Percentiles rank a stretch among this genome's conserved stretches.
Conservation (phyloP, 352 stramenopile genomes). For the Pythium rhizo-oryzae region DNA sequence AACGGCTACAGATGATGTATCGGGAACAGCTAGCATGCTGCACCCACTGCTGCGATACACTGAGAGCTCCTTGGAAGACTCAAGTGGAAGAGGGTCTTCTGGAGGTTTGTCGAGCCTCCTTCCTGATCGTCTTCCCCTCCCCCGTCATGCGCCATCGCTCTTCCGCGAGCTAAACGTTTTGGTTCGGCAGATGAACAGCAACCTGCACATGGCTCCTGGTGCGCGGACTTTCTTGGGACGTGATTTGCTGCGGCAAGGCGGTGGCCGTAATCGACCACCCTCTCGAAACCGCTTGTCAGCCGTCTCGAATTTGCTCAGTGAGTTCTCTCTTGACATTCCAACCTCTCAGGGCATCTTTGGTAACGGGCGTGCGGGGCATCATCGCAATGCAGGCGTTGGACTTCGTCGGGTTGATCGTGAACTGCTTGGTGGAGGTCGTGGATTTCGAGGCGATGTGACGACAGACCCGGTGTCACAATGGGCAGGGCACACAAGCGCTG, state of each 20-base stretch:
- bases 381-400: constrained; percentile 22
- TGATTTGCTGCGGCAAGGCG: constrained; percentile 49
- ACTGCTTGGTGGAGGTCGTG: constrained; percentile 43
- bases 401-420: constrained; percentile 56
- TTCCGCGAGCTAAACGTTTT: constrained; percentile 77
- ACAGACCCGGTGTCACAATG: constrained; percentile 7
- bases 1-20: constrained; percentile 2
- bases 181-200: constrained; percentile 76
- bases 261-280: constrained; percentile 53
- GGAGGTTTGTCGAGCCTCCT: constrained; percentile 17
- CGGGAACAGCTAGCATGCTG: constrained; percentile 6
- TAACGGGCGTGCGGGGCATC: constrained; percentile 25
- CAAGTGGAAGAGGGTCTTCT: constrained; percentile 14
- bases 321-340: constrained; percentile 83
- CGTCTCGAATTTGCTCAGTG: constrained; percentile 77
- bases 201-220: constrained; percentile 45
- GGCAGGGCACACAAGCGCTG: constrained; percentile 32
- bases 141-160: constrained; percentile 65
- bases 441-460: constrained; percentile 31
- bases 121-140: constrained; percentile 49
- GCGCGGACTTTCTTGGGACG: constrained; percentile 34
- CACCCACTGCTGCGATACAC: constrained; percentile 24
- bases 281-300: constrained; percentile 67
- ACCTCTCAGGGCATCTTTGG: constrained; percentile 42
- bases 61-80: constrained; percentile 6